Evolutionary conservation across 805 yeast species (phyloP).

Genomic region (Wickerhamiella vanderwaltii): DNA sequence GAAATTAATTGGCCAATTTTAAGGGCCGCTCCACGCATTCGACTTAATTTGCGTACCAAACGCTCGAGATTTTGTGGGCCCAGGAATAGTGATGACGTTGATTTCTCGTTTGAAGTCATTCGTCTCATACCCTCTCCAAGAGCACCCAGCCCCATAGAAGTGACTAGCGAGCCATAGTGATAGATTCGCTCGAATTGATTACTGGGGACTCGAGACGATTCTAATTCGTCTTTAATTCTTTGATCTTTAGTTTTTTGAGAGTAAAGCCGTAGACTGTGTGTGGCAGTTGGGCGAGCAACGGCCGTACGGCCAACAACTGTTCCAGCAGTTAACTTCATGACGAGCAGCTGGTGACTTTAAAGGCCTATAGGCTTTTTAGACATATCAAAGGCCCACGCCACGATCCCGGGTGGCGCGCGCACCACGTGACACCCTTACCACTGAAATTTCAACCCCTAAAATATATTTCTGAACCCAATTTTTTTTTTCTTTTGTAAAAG

Average conservation of each 20-base stretch:
- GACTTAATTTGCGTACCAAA: constrained; percentile 73
- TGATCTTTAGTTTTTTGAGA: no score
- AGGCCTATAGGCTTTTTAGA: no score
- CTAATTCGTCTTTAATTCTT: constrained; percentile 34
- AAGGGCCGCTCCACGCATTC: constrained; percentile 98
- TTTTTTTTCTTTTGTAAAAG: no score
- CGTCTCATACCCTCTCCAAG: constrained; percentile 66
- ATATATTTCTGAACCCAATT: no score
- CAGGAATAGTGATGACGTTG: constrained; percentile 40
- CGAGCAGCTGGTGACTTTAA: no score
- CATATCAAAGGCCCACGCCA: no score
- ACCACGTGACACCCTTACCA: no score
- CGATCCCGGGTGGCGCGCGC: no score
- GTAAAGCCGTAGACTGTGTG: not conserved
- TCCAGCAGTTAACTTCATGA: no score
- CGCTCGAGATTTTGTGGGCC: constrained; percentile 77
- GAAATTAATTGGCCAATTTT: constrained; percentile 95
- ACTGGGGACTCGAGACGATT: constrained; percentile 68
- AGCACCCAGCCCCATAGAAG: constrained; percentile 78
- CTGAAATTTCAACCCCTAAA: no score
- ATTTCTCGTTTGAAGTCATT: constrained; percentile 24
- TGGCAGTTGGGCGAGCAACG: no score
- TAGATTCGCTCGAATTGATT: constrained; percentile 78
- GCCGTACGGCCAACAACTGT: no score
- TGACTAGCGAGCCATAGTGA: constrained; percentile 88